Conservation (phyloP, 441 rosid species). For the Populus hybrid region DNA sequence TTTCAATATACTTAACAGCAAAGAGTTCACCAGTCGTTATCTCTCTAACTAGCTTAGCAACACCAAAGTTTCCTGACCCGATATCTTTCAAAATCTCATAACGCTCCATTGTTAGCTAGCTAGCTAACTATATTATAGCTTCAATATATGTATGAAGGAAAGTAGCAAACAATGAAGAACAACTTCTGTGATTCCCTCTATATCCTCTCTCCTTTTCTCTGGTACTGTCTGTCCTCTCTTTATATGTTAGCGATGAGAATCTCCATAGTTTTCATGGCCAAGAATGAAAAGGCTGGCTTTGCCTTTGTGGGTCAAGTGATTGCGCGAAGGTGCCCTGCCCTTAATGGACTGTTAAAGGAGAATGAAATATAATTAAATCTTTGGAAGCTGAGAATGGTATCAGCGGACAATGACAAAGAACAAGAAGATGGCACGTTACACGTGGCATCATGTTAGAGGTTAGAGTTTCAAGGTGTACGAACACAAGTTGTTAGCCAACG, state of each 20-base stretch:
- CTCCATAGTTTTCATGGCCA: conserved; percentile 13
- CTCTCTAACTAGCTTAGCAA: conserved; percentile 59
- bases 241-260: conserved; percentile 17
- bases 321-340: neutral
- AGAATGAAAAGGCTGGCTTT: neutral
- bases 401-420: conserved; percentile 4
- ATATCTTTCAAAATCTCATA: conserved; percentile 55
- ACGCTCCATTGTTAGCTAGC: conserved; percentile 38
- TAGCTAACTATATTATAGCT: neutral
- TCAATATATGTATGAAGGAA: neutral
- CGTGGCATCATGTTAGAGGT: neutral
- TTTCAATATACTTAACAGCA: conserved; percentile 66
- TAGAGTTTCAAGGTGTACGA: neutral
- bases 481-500: neutral
- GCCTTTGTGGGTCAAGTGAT: conserved; percentile 1
- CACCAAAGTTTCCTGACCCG: conserved; percentile 69
- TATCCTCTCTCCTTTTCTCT: neutral
- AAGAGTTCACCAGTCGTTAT: conserved; percentile 40
- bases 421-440: neutral
- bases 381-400: conserved; percentile 6
- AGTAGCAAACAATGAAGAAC: neutral
- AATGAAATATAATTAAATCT: neutral
- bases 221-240: neutral
- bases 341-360: neutral
- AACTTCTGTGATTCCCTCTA: neutral